Conservation (phyloP, 2,329 filamentous ascomycete genomes). For the Claviceps sp. region DNA sequence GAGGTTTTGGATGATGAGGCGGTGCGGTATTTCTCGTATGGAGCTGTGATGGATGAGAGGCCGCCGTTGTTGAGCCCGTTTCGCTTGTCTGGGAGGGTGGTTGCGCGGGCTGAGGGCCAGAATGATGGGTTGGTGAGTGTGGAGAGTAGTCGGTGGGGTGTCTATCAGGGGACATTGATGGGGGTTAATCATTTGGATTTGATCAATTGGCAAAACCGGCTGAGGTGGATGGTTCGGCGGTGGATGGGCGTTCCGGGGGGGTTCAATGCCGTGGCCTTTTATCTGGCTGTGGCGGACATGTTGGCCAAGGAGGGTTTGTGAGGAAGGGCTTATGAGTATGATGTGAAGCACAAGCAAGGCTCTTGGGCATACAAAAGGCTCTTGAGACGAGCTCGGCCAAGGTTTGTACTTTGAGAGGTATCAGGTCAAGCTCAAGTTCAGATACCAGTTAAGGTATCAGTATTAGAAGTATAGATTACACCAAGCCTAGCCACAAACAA, state of each 20-base stretch:
- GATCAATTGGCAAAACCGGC: constrained; percentile 54
- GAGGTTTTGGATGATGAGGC: constrained; percentile 36
- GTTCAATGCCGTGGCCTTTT: constrained; percentile 56
- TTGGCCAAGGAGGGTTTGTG: constrained; percentile 50
- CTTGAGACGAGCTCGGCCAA: no score
- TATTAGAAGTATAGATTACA: constrained; percentile 14
- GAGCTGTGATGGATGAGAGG: constrained; percentile 30
- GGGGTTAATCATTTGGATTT: constrained; percentile 50
- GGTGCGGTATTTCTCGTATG: constrained; percentile 50
- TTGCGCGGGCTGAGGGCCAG: constrained; percentile 38
- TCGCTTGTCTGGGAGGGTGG: constrained; percentile 35
- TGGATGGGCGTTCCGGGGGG: constrained; percentile 40
- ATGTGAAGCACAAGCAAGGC: neutral
- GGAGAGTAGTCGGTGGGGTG: constrained; percentile 46
- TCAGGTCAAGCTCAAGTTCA: neutral
- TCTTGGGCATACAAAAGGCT: neutral
- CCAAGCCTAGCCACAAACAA: constrained; percentile 9
- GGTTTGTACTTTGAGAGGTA: no score
- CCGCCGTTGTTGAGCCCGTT: constrained; percentile 53
- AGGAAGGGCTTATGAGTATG: neutral
- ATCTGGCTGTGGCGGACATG: constrained; percentile 55
- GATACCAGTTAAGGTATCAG: constrained; percentile 9
- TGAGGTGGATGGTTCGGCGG: constrained; percentile 40
- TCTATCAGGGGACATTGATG: constrained; percentile 49
- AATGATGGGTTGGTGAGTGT: constrained; percentile 60